Conservation (phyloP, 2,329 filamentous ascomycete species). For the Aspergillus proliferans region DNA sequence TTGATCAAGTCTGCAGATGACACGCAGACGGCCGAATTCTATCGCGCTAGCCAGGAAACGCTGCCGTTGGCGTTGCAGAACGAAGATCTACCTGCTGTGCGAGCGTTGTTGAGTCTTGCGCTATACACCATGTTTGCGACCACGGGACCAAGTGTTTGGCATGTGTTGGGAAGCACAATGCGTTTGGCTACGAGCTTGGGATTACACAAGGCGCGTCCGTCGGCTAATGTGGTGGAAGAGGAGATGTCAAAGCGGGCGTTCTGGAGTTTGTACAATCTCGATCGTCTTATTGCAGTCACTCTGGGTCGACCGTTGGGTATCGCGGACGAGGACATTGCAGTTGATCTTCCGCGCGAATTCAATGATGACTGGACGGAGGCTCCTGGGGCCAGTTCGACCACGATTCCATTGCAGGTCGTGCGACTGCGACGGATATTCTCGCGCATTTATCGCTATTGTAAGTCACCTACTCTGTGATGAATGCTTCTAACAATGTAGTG, state of each 20-base stretch:
- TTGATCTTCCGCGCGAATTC: slow-evolving; percentile 31
- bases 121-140: slow-evolving; percentile 35
- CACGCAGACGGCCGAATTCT: slow-evolving; percentile 28
- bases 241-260: slow-evolving; percentile 40
- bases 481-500: slow-evolving; percentile 17
- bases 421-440: slow-evolving; percentile 33
- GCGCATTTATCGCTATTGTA: slow-evolving; percentile 30
- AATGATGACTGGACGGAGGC: slow-evolving; percentile 35
- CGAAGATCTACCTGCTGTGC: slow-evolving; percentile 31
- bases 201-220: slow-evolving; percentile 28
- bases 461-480: too few species aligned
- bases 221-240: slow-evolving; percentile 25
- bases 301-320: slow-evolving; percentile 36
- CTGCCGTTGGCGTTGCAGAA: slow-evolving; percentile 30
- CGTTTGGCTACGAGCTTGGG: slow-evolving; percentile 34
- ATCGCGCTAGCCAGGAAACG: slow-evolving; percentile 30
- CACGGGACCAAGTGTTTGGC: slow-evolving; percentile 34
- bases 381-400: slow-evolving; percentile 31
- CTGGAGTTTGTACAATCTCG: slow-evolving; percentile 41
- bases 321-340: slow-evolving; percentile 38
- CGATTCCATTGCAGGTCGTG: slow-evolving; percentile 33
- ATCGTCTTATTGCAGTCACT: slow-evolving; percentile 36
- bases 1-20: slow-evolving; percentile 28
- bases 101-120: slow-evolving; percentile 31
- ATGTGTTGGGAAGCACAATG: slow-evolving; percentile 33